Conservation (phyloP, 2,329 filamentous ascomycete genomes). For the Pestalotiopsis sp. region DNA sequence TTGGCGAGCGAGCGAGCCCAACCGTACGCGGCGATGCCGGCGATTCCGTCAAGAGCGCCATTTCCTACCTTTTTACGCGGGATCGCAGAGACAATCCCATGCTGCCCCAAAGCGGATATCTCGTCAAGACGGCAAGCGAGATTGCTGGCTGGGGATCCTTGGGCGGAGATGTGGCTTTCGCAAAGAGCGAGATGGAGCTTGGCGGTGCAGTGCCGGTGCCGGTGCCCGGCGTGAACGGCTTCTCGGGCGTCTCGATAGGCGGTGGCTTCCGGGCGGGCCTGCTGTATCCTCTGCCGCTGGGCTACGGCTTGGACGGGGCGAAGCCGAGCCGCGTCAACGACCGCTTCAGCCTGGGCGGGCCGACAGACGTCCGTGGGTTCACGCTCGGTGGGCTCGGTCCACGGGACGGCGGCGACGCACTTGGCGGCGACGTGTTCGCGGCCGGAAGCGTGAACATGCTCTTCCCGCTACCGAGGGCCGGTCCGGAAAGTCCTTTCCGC, state of each 20-base stretch:
- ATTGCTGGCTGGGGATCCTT: constrained; percentile 86
- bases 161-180: constrained; percentile 89
- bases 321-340: constrained; percentile 84
- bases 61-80: constrained; percentile 79
- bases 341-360: constrained; percentile 91
- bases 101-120: constrained; percentile 80
- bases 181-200: constrained; percentile 86
- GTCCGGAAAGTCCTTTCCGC: constrained; percentile 81
- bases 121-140: constrained; percentile 77
- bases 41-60: constrained; percentile 85
- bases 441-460: constrained; percentile 87
- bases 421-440: constrained; percentile 90
- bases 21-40: constrained; percentile 84
- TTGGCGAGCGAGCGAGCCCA: constrained; percentile 76
- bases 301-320: constrained; percentile 54
- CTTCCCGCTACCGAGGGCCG: constrained; percentile 80
- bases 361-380: constrained; percentile 94
- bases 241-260: constrained; percentile 81
- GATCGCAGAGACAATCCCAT: constrained; percentile 85
- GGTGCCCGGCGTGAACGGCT: constrained; percentile 67
- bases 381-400: constrained; percentile 87
- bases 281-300: constrained; percentile 78
- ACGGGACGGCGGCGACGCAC: constrained; percentile 80
- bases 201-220: constrained; percentile 75
- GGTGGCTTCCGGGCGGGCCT: constrained; percentile 80